Evolutionary conservation across 345 rosid species (phyloP).

Genomic region (Brassica carinata): DNA sequence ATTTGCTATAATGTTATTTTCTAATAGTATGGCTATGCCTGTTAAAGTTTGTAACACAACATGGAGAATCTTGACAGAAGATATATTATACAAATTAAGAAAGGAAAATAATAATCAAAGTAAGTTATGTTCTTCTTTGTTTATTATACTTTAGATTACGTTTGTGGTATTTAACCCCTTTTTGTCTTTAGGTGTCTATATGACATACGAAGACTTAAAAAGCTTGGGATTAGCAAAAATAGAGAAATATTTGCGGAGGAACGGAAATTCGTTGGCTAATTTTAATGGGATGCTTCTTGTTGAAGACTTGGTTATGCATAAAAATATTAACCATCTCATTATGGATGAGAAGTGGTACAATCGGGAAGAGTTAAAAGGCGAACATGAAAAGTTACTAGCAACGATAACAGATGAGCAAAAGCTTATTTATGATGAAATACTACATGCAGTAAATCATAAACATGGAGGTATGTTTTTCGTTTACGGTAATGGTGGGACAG

Average conservation of each 20-base stretch:
- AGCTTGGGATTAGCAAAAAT: neutral
- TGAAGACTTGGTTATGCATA: neutral
- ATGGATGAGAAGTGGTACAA: neutral
- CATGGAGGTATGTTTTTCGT: neutral
- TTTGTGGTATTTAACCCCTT: neutral
- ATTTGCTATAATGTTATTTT: conserved; percentile 1
- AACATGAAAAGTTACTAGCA: neutral
- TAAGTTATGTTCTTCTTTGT: neutral
- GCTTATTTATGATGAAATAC: neutral
- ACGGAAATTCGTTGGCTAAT: neutral
- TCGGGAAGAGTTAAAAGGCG: neutral
- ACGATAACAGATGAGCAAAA: neutral
- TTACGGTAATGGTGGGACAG: neutral
- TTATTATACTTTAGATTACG: neutral
- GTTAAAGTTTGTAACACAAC: neutral
- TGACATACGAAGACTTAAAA: neutral
- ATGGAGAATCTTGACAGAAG: neutral
- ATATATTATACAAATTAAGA: neutral
- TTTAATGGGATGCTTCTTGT: neutral
- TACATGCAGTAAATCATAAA: neutral
- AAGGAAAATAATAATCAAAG: neutral
- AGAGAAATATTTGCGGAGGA: neutral
- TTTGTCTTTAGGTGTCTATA: neutral
- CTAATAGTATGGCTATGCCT: neutral
- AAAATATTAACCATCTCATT: neutral